Percentiles rank a stretch among this genome's conserved stretches.
These are phyloP conservation scores for Chrysanthemum lavandulifolium DNA, from an alignment of 129 eudicot species.

Conservation along the genomic window DNA sequence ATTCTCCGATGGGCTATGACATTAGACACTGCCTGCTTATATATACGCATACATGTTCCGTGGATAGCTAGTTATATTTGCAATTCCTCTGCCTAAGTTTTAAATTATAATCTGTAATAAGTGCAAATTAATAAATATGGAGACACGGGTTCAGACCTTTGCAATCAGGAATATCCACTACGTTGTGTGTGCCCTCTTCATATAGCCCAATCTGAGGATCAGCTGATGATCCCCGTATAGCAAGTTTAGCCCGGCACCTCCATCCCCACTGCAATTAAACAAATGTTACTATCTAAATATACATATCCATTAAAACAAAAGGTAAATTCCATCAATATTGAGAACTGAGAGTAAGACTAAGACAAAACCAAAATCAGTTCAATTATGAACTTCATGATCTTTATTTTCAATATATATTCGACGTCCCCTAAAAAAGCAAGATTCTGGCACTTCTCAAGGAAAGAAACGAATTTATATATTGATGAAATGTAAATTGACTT, in stretches of 20 bases:
- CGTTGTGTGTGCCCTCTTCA: constrained; percentile 91
- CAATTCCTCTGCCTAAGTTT: no score
- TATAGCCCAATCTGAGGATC: constrained; percentile 88
- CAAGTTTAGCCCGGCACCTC: constrained; percentile 99
- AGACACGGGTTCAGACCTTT: constrained; percentile 51
- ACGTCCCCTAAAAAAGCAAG: no score
- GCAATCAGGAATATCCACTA: constrained; percentile 89
- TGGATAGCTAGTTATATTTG: no score
- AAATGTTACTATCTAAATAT: constrained; percentile 11
- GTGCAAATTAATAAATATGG: background rate
- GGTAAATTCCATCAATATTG: no score
- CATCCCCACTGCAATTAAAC: constrained; percentile 74
- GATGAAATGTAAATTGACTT: no score
- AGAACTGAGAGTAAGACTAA: no score
- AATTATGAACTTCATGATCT: constrained; percentile 10
- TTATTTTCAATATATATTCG: constrained; percentile 5
- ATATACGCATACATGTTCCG: no score
- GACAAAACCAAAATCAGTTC: background rate
- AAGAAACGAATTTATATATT: no score
- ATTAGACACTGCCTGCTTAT: no score
- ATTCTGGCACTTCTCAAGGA: no score
- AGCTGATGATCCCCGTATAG: constrained; percentile 71
- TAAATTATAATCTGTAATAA: no score
- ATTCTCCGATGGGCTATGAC: no score
- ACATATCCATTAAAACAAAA: constrained; percentile 14